Evolutionary conservation across 371 early-diverging fungal genomes (phyloP), one percentile per base, ranked within the genome.

Genomic region (Lichtheimia corymbifera): DNA sequence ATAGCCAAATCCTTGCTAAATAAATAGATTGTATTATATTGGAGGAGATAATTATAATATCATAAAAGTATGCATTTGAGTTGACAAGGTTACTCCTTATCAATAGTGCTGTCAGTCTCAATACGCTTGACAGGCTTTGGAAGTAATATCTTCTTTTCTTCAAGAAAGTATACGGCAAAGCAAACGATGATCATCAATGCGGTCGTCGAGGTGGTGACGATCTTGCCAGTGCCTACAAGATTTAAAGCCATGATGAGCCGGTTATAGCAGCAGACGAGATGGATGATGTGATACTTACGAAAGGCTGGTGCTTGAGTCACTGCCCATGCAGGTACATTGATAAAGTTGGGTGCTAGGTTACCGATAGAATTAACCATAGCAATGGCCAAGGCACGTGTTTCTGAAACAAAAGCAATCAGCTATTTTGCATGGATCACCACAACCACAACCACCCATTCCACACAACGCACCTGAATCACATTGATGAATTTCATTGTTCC

Each of bases 331-430:
- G 67, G 54, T 18, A 77, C 70, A 27, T 77, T 77, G 44, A 68
- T 61, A 28, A 77, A 77, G 53, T 77, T 77, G 18, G 78, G 74
- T 6, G 65, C 73, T 24, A 74, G 59, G 45, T 77, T 77, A 61
- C 78, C 78, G n/a, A 77, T 54, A 4, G 74, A 59, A 30, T 77
- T 77, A 22, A 72, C 71, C 17, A 72, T 71, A 24, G 78, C 78
- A 63, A 77, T 77, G 24, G 78, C 76, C 68, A 59, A 35, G 54
- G 78, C 78, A 60, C 78, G 71, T 4, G 71, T 70, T 57, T 68
- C 76, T 5, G 41, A 15, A 40, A 70, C 73, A 58, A 51, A 35
- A 35, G 11, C 35, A 35, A 35, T 35, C 35, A 35, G 35, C 9
- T 5, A 35, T 35, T 11, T 11, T 35, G 35, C 35, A 35, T 35